Percentiles rank a stretch among this genome's conserved stretches.
phyloP scores from a whole-genome alignment of 106 monocot genomes.

The Allium sativum region DNA sequence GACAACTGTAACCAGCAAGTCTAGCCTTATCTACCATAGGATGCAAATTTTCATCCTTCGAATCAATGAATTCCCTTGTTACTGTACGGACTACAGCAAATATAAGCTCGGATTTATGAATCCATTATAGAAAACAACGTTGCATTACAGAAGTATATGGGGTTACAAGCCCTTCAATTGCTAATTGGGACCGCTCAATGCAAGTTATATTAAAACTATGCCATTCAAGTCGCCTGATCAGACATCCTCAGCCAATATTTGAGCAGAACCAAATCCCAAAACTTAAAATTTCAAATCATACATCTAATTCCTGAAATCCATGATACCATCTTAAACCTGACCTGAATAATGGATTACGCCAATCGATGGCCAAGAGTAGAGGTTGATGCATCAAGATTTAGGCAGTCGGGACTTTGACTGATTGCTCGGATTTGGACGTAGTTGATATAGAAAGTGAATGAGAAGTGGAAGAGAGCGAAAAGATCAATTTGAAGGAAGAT shows the following conservation, averaged over 20 bases:
- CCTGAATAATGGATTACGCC: slow-evolving; percentile 27
- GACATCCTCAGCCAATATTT: too few relatives aligned
- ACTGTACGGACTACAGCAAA: slow-evolving; percentile 65
- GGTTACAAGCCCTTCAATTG: slow-evolving; percentile 68
- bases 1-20: slow-evolving; percentile 82
- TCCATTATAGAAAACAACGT: slow-evolving; percentile 64
- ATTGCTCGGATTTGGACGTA: slow-evolving; percentile 17
- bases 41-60: slow-evolving; percentile 87
- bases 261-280: neutral
- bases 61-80: slow-evolving; percentile 62
- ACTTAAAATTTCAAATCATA: slow-evolving; percentile 20
- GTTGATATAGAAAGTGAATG: slow-evolving; percentile 33
- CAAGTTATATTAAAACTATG: slow-evolving; percentile 31
- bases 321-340: slow-evolving; percentile 14
- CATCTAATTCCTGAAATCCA: slow-evolving; percentile 23
- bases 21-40: slow-evolving; percentile 83
- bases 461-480: slow-evolving; percentile 19
- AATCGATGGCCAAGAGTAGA: slow-evolving; percentile 38
- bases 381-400: slow-evolving; percentile 46
- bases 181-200: slow-evolving; percentile 52
- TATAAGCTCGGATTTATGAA: slow-evolving; percentile 52
- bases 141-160: slow-evolving; percentile 46
- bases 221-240: slow-evolving; percentile 40
- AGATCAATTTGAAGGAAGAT: neutral
- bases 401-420: slow-evolving; percentile 44